Evolutionary conservation across 1,139 yeast genomes (phyloP).

Genomic region (Saccharomycopsis hybrid): DNA sequence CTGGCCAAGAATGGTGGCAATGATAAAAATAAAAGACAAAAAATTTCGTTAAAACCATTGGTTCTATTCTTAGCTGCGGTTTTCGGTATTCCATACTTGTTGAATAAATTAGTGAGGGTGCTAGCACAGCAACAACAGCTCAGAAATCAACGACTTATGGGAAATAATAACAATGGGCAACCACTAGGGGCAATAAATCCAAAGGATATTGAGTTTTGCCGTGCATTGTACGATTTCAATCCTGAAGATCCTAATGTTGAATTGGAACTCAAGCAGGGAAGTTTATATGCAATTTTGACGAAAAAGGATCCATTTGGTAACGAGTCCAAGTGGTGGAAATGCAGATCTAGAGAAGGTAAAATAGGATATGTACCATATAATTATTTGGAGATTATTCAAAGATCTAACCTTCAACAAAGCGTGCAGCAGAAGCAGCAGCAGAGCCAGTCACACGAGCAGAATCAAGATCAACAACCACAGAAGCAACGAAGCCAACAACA

Average conservation of each 20-base stretch:
- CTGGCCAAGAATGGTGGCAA: constrained; percentile 19
- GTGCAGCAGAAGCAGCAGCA: too few species aligned
- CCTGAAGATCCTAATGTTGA: constrained; percentile 90
- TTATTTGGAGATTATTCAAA: constrained; percentile 63
- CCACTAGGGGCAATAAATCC: constrained; percentile 43
- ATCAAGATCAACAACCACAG: background rate
- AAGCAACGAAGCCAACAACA: too few species aligned
- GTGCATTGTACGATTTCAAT: constrained; percentile 80
- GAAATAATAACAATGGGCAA: too few species aligned
- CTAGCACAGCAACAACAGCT: constrained; percentile 26
- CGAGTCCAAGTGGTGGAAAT: constrained; percentile 90
- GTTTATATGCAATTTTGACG: constrained; percentile 76
- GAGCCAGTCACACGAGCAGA: too few species aligned
- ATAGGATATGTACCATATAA: constrained; percentile 88
- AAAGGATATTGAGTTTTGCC: constrained; percentile 74
- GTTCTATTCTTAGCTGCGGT: constrained; percentile 81
- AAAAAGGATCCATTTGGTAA: constrained; percentile 72
- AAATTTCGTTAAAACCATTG: constrained; percentile 80
- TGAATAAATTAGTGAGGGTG: constrained; percentile 47
- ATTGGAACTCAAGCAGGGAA: constrained; percentile 71
- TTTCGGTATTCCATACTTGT: constrained; percentile 81
- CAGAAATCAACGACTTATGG: background rate
- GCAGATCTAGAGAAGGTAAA: constrained; percentile 80
- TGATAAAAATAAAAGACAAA: constrained; percentile 25
- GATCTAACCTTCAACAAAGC: background rate